phyloP scores from a whole-genome alignment of 1,284 basidiomycete species.

The Neotropicomus parvogracilis region DNA sequence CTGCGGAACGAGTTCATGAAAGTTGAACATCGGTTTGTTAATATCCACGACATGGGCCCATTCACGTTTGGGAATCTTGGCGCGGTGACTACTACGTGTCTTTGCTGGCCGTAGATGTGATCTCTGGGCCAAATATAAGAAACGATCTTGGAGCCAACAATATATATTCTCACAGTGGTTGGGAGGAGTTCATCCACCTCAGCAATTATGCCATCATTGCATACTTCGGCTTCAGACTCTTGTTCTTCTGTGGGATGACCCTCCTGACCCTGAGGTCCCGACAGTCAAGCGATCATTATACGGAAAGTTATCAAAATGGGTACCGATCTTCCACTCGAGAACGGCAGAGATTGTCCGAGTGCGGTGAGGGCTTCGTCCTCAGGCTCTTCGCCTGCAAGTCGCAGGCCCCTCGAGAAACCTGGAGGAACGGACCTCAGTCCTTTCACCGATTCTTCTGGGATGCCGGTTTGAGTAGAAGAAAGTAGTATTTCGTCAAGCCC shows the following conservation, averaged over 20 bases:
- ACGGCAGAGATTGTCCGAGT: slow-evolving; percentile 32
- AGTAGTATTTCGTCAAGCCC: slow-evolving; percentile 68
- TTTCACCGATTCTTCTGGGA: slow-evolving; percentile 36
- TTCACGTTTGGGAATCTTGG: slow-evolving; percentile 74
- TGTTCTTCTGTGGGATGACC: slow-evolving; percentile 12
- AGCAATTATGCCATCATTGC: slow-evolving; percentile 22
- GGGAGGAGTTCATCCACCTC: slow-evolving; percentile 85
- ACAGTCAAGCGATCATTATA: slow-evolving; percentile 1
- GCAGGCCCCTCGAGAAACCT: slow-evolving; percentile 64
- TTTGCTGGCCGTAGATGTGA: slow-evolving; percentile 55
- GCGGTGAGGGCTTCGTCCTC: slow-evolving; percentile 44
- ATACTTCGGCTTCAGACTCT: slow-evolving; percentile 20
- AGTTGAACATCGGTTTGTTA: slow-evolving; percentile 86
- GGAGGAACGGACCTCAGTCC: slow-evolving; percentile 61
- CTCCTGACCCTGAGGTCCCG: slow-evolving; percentile 18
- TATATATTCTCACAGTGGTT: slow-evolving; percentile 56
- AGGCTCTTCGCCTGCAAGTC: slow-evolving; percentile 54
- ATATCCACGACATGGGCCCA: slow-evolving; percentile 99
- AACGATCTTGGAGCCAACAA: background rate
- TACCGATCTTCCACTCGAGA: slow-evolving; percentile 18
- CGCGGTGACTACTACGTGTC: slow-evolving; percentile 39
- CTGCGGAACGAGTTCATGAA: slow-evolving; percentile 82
- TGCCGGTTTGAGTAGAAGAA: slow-evolving; percentile 34
- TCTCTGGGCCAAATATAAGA: slow-evolving; percentile 37
- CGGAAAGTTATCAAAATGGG: background rate